Conservation (phyloP, 2,329 filamentous ascomycete genomes). For the Aspergillus sp. region DNA sequence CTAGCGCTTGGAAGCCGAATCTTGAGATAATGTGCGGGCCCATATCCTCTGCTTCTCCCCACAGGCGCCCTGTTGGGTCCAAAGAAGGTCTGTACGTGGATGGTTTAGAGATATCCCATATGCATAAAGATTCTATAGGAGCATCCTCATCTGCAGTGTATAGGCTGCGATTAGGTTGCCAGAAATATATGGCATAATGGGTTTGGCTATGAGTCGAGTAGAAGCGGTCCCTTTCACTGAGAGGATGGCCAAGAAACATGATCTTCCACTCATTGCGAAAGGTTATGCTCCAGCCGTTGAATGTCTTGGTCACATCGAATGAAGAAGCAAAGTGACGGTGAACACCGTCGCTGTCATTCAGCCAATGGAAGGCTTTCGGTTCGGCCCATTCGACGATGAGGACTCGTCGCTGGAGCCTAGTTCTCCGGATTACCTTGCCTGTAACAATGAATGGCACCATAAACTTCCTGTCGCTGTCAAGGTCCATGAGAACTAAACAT, state of each 20-base stretch:
- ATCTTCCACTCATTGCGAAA: constrained; percentile 63
- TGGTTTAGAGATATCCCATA: constrained; percentile 59
- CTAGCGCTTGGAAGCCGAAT: constrained; percentile 54
- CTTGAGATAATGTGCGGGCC: constrained; percentile 49
- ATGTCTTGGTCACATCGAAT: constrained; percentile 48
- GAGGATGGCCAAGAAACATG: constrained; percentile 56
- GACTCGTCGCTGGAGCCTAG: constrained; percentile 55
- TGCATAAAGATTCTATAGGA: constrained; percentile 57
- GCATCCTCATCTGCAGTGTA: constrained; percentile 56
- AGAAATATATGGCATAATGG: constrained; percentile 63
- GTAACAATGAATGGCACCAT: constrained; percentile 53
- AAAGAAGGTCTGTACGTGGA: constrained; percentile 53
- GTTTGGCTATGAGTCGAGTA: constrained; percentile 60
- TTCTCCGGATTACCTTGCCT: constrained; percentile 54
- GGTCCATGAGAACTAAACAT: constrained; percentile 50
- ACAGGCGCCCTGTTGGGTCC: constrained; percentile 45
- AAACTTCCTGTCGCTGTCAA: constrained; percentile 46
- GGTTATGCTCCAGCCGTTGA: constrained; percentile 43
- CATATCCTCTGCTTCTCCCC: constrained; percentile 32
- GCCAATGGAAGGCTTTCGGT: constrained; percentile 50
- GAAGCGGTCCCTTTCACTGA: constrained; percentile 60
- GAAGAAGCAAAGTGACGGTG: constrained; percentile 62
- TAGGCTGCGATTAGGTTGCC: constrained; percentile 58
- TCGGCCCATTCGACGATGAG: constrained; percentile 67
- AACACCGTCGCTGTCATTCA: constrained; percentile 53